Evolutionary conservation across 148 eudicot genomes (phyloP), one percentile per base, ranked within the genome.

Genomic region (Cornus kousa): DNA sequence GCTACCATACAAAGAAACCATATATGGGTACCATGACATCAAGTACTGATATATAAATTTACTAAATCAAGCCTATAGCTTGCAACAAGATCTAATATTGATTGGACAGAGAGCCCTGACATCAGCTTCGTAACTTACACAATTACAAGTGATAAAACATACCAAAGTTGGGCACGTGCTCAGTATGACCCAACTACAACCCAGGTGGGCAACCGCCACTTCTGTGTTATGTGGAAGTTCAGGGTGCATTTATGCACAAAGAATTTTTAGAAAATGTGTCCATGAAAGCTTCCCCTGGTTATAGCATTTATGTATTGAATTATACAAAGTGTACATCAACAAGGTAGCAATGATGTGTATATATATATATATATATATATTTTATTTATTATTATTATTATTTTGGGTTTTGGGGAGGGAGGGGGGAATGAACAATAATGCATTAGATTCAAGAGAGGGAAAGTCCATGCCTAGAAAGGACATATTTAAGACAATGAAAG

Each of bases 21-120:
- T 71, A 31, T 24, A 66, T 23, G 6, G 71, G 24, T 67, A 76
- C 37, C 59, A 76, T 40, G 60, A 67, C 31, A 67, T 16, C 71
- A 76, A 76, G 37, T 2, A 35, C 37, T 17, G 19, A 65, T 13
- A 33, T 11, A 22, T 10, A 71, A 46, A 71, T 5, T 5, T 62
- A 64, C 22, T 10, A 62, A 62, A 31, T 19, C 40, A 60, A 28
- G 10, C 10, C 23, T 28, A 33, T 55, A 13, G 17, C 65, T 55
- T 14, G 65, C 31, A 5, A 5, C 48, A 9, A 43, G 35, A 73
- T 57, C 28, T 60, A 28, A 53, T 23, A 31, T 9, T 50, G 50
- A 39, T 57, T 35, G 13, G 31, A 59, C 67, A 74, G 10, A 3
- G n/a, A 60, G 32, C 77, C 68, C 39, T 17, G 20, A 57, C 20